A percentile compares a stretch with the other conserved stretches of the same genome.
Evolutionary conservation across 164 flowering plant genomes (phyloP).

Genomic region (Kalanchoe fedtschenkoi): DNA sequence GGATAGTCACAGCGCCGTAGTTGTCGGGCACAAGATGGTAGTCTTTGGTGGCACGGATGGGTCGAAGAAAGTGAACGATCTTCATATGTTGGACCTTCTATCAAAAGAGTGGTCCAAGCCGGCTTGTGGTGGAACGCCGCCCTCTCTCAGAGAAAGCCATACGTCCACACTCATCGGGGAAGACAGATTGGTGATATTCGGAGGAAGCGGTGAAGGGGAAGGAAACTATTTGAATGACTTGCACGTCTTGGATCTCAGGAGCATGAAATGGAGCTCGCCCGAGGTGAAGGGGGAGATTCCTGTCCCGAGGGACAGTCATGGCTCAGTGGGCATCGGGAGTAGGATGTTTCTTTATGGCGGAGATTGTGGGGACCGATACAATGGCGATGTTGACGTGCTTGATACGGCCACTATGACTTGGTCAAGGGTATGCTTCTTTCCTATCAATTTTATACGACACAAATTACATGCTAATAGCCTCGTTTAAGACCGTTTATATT

Average conservation of each 20-base stretch:
- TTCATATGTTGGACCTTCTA: slow-evolving; percentile 58
- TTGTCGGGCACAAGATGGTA: slow-evolving; percentile 58
- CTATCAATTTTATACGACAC: too few species aligned
- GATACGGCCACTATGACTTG: slow-evolving; percentile 59
- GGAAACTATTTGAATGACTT: slow-evolving; percentile 79
- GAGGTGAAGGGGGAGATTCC: slow-evolving; percentile 62
- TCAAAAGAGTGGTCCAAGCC: slow-evolving; percentile 67
- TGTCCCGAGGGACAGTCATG: slow-evolving; percentile 82
- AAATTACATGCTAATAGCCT: slow-evolving; percentile 1
- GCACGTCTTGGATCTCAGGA: slow-evolving; percentile 64
- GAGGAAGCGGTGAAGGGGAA: slow-evolving; percentile 97
- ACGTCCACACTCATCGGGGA: slow-evolving; percentile 58
- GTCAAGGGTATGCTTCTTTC: slow-evolving; percentile 74
- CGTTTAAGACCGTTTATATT: not conserved
- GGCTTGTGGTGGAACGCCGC: slow-evolving; percentile 49
- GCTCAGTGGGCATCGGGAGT: slow-evolving; percentile 48
- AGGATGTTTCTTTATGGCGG: slow-evolving; percentile 82
- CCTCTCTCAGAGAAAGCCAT: slow-evolving; percentile 89
- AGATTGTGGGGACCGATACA: slow-evolving; percentile 79
- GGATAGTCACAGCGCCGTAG: slow-evolving; percentile 84
- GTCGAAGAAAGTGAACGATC: slow-evolving; percentile 66
- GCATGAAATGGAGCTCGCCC: slow-evolving; percentile 68
- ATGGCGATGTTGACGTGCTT: slow-evolving; percentile 63
- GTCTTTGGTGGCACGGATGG: slow-evolving; percentile 96
- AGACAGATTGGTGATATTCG: slow-evolving; percentile 68